Percentiles rank a stretch among this genome's conserved stretches.
These are phyloP conservation scores for Vigna unguiculata DNA, from an alignment of 306 rosid genomes.

Conservation along the genomic window DNA sequence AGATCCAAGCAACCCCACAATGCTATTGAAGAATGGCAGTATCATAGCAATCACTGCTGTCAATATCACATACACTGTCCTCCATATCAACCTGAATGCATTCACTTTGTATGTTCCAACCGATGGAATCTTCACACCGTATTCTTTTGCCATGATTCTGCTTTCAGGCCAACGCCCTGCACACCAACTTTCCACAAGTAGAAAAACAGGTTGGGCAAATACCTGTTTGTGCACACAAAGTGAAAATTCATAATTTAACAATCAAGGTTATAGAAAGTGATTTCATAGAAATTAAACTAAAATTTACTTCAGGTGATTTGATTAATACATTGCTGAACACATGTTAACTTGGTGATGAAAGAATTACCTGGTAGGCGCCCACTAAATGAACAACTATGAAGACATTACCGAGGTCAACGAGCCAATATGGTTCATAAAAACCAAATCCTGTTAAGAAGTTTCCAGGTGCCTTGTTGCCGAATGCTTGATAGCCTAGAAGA, in stretches of 20 bases:
- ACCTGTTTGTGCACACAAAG: slow-evolving; percentile 41
- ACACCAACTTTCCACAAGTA: slow-evolving; percentile 42
- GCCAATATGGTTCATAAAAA: slow-evolving; percentile 63
- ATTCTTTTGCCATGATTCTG: slow-evolving; percentile 50
- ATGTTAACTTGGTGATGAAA: neutral
- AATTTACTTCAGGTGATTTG: neutral
- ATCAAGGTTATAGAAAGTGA: neutral
- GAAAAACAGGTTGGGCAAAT: slow-evolving; percentile 47
- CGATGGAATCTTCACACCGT: slow-evolving; percentile 41
- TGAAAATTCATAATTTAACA: neutral
- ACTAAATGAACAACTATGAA: slow-evolving; percentile 56
- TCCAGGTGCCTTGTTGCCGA: slow-evolving; percentile 61
- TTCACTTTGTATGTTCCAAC: slow-evolving; percentile 54
- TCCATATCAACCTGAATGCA: slow-evolving; percentile 52
- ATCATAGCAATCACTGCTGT: slow-evolving; percentile 47
- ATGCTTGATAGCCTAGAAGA: slow-evolving; percentile 54
- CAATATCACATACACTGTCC: slow-evolving; percentile 53
- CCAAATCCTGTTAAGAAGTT: slow-evolving; percentile 72
- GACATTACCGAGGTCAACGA: slow-evolving; percentile 54
- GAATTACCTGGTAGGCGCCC: slow-evolving; percentile 57
- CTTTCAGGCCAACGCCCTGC: slow-evolving; percentile 52
- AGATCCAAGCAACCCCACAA: slow-evolving; percentile 67
- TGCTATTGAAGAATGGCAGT: slow-evolving; percentile 71
- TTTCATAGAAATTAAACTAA: too few relatives aligned
- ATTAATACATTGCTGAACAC: too few relatives aligned